Evolutionary conservation across 1,284 basidiomycete genomes (phyloP), one percentile per base, ranked within the genome.

Genomic region (Ceratobasidium sp.): DNA sequence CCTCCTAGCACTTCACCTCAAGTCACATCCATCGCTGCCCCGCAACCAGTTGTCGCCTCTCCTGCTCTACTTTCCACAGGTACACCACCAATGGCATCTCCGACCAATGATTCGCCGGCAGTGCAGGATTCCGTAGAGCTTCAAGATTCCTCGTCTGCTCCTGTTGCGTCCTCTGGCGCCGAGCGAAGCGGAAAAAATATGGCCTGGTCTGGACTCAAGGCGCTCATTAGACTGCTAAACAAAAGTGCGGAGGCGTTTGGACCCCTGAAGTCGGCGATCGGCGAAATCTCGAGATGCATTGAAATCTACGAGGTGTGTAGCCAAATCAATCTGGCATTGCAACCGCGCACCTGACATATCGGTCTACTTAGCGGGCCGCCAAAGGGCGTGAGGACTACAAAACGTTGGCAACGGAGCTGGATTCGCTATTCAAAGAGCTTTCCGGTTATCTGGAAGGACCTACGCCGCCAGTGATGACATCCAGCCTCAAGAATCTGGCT

Each of bases 351-450:
- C 26, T 32, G 28, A 35, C 23, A 16, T 57, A 8, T 4, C 21
- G 54, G 26, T 14, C 4, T 28, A 26, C 6, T 23, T 23, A 61
- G 58, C 23, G 21, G 23, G 58, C 16, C 18, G 58, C 38, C 6
- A 21, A 44, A 23, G 35, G 35, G 38, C 58, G 58, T 7, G 38
- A 61, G 9, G 58, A 44, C 38, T 61, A 23, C 41, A 32, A 61
- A 18, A 21, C 6, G 16, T 35, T 61, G 11, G 23, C 18, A 35
- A 26, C 9, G 3, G 38, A 61, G 16, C 23, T 61, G 11, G 32
- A 61, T 13, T 32, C 23, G 18, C 18, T 61, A 16, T 61, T 61
- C 23, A 11, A 44, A 7, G 58, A 61, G 5, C 38, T 61, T 2
- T 8, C 8, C 11, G 21, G 21, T 14, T 28, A 21, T 26, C 23